Base-by-base conservation (phyloP, 495 filamentous ascomycete genomes). In the Penicillium manginii region DNA sequence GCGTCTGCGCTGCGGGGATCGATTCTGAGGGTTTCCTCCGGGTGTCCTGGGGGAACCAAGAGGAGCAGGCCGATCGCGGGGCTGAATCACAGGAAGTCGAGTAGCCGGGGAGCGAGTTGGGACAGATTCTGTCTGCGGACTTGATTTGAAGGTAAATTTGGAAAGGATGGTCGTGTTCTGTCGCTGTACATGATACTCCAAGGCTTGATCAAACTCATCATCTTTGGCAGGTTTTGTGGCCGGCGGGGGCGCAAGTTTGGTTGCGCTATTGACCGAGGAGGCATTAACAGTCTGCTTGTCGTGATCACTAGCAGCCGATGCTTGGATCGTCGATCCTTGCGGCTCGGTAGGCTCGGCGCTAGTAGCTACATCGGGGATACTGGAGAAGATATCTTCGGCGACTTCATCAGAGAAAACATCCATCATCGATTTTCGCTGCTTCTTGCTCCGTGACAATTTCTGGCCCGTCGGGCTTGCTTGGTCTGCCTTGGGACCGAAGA, bases 361-460 rank as follows among this genome's bases (percentile, higher is more conserved):
- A 0, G 37, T 32, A 23, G 55, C 55, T 39, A 78, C 73, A 54
- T 84, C 78, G 18, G 78, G 70, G 48, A 85, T 60, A 54, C 78
- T 75, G 7, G 81, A 78, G 75, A 85, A 81, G 21, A 83, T 83
- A 40, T 87, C 86, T 56, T 87, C 86, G 18, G 85, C 75, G 1
- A 84, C 78, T 57, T 89, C 87, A 61, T 91, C 88, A 1, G 87
- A 90, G 64, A 83, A 90, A 3, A 90, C 77, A 42, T 82, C 81
- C 54, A 89, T 59, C 6, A 73, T 74, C 7, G 77, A 76, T 42
- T 81, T 79, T 22, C 81, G 81, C 40, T 70, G 65, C 49, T 78
- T 78, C 56, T 79, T 86, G 50, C 59, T 73, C 18, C 70, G 73
- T 18, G 64, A 70, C 4, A 69, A 54, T 55, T 81, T 84, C 23